Base-by-base conservation (phyloP, 179 eudicot species). In the Spinacia oleracea region DNA sequence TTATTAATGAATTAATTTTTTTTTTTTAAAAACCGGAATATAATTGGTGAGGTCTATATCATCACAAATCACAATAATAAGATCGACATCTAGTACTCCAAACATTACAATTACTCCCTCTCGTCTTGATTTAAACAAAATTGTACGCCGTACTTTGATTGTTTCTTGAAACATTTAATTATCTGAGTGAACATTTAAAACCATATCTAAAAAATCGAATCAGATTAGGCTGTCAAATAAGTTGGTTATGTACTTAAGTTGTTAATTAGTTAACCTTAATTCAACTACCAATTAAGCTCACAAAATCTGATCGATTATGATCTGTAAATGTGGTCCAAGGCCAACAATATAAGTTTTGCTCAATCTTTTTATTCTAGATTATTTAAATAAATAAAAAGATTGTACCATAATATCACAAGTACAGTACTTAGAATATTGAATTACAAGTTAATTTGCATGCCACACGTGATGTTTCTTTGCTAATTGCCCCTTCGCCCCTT, bases 161-260 rank as follows among this genome's bases (percentile, higher is more conserved):
- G n/a, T n/a, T n/a, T n/a, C n/a, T n/a, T n/a, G n/a, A n/a, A n/a
- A n/a, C n/a, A n/a, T n/a, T n/a, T n/a, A n/a, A n/a, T n/a, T n/a
- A n/a, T n/a, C n/a, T n/a, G n/a, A 9, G 3, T 45, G 12, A 45
- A 11, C 50, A 45, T 9, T 45, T 11, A 45, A 45, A 45, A 45
- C 2, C 1, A 45, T 9, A 1, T 11, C 12, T 45, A 10, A 45
- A 1, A 15, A 45, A 62, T 62, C 35, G 66, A 62, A 62, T 62
- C 66, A 25, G 10, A 62, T 62, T 27, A 56, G 60, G 60, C 23
- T 56, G 60, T 62, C 8, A 9, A 62, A 62, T 62, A 25, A 62
- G 66, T 62, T 62, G 66, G 50, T 27, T 27, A 56, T 62, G 35
- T 62, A n/a, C n/a, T n/a, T n/a, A n/a, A n/a, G n/a, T n/a, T n/a